phyloP scores from a whole-genome alignment of 345 rosid species.

The Heritiera littoralis region DNA sequence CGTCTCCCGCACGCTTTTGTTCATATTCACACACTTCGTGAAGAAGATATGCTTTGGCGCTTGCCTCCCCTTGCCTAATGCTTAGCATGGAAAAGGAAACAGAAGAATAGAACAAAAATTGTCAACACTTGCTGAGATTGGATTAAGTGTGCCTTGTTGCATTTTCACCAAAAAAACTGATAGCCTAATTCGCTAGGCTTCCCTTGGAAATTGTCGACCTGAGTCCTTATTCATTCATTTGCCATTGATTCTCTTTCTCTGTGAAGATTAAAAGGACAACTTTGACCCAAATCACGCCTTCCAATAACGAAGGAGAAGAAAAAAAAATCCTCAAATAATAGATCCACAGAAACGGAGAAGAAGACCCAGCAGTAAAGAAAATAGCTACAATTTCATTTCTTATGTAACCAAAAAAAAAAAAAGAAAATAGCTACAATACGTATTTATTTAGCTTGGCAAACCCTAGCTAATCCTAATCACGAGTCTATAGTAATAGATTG shows the following conservation, averaged over 20 bases:
- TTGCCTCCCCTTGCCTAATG: background rate
- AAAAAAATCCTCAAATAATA: slow-evolving; percentile 1
- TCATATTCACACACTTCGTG: background rate
- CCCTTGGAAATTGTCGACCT: slow-evolving; percentile 25
- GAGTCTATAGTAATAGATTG: background rate
- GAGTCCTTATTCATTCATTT: slow-evolving; percentile 14
- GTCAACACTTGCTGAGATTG: slow-evolving; percentile 24
- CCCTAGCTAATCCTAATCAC: slow-evolving; percentile 13
- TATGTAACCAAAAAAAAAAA: too few species aligned
- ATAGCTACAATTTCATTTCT: too few species aligned
- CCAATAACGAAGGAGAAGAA: background rate
- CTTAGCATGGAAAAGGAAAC: slow-evolving; percentile 11
- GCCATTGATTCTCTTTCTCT: slow-evolving; percentile 19
- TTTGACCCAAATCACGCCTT: slow-evolving; percentile 27
- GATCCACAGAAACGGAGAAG: slow-evolving; percentile 10
- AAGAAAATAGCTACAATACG: background rate
- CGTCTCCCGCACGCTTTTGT: background rate
- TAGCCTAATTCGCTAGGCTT: slow-evolving; percentile 2
- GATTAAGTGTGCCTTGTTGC: background rate
- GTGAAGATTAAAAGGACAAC: background rate
- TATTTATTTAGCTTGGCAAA: background rate
- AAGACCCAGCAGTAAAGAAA: background rate
- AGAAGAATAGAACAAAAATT: slow-evolving; percentile 6
- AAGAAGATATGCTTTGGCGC: background rate
- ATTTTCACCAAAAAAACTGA: background rate